Evolutionary conservation across 164 flowering plant genomes (phyloP).

Genomic region (Chimonanthus salicifolius): DNA sequence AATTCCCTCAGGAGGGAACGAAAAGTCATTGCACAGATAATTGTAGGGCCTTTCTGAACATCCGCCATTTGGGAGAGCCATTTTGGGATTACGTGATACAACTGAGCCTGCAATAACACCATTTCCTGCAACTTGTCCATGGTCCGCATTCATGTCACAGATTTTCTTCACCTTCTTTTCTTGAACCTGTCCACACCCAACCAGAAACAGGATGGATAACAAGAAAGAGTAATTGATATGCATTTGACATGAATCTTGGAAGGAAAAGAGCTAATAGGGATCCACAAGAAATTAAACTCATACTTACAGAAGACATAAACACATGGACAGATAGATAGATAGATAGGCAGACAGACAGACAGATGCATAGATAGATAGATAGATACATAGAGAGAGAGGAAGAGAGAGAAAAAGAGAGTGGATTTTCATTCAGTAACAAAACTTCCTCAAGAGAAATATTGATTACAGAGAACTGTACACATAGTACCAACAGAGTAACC

Average conservation of each 20-base stretch:
- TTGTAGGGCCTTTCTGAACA: constrained; percentile 38
- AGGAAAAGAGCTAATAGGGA: background rate
- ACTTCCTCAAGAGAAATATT: too few species aligned
- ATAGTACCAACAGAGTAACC: too few species aligned
- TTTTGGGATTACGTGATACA: constrained; percentile 37
- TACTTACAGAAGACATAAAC: too few species aligned
- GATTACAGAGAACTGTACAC: too few species aligned
- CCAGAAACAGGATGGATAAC: constrained; percentile 7
- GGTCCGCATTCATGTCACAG: constrained; percentile 78
- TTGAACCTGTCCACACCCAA: constrained; percentile 65
- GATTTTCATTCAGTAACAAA: too few species aligned
- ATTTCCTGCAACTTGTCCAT: constrained; percentile 61
- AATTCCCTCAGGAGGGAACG: constrained; percentile 74
- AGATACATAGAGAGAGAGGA: background rate
- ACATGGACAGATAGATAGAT: too few species aligned
- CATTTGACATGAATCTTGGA: background rate
- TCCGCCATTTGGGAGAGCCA: constrained; percentile 67
- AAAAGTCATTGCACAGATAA: constrained; percentile 46
- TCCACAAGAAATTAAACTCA: background rate
- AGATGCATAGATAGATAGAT: background rate
- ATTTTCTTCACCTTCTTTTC: constrained; percentile 95
- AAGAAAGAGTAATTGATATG: background rate
- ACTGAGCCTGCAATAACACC: constrained; percentile 67
- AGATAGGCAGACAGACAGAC: background rate
- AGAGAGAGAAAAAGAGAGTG: background rate